phyloP scores from a whole-genome alignment of 1,284 basidiomycete genomes.

The Apiotrichum laibachii region DNA sequence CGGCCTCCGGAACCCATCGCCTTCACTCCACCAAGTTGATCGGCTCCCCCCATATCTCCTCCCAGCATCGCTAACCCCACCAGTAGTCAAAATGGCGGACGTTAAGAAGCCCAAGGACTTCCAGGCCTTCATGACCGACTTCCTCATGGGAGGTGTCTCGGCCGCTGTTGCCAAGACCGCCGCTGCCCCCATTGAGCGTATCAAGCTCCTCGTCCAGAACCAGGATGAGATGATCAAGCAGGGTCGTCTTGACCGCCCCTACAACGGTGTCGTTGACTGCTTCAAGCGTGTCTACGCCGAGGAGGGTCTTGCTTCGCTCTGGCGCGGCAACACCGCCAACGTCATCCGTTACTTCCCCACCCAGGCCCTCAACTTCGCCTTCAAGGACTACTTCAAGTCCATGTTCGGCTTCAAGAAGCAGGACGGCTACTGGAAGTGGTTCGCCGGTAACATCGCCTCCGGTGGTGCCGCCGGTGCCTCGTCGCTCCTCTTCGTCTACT shows the following conservation, averaged over 20 bases:
- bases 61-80: neutral
- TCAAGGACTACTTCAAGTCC: slow-evolving; percentile 98
- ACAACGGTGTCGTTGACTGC: slow-evolving; percentile 90
- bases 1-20: too few species aligned
- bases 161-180: slow-evolving; percentile 92
- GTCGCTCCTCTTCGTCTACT: slow-evolving; percentile 92
- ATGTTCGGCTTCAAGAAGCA: slow-evolving; percentile 86
- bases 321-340: slow-evolving; percentile 96
- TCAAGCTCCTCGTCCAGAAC: slow-evolving; percentile 96
- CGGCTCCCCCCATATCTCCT: neutral
- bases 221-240: slow-evolving; percentile 86
- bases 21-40: neutral
- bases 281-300: slow-evolving; percentile 81
- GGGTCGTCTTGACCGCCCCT: slow-evolving; percentile 83
- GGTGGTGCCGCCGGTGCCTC: slow-evolving; percentile 97
- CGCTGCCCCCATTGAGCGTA: slow-evolving; percentile 97
- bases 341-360: slow-evolving; percentile 98
- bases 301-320: slow-evolving; percentile 86
- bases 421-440: slow-evolving; percentile 87
- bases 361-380: slow-evolving; percentile 92
- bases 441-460: slow-evolving; percentile 85
- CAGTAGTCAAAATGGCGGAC: slow-evolving; percentile 37
- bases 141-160: slow-evolving; percentile 53
- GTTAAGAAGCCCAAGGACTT: slow-evolving; percentile 52
- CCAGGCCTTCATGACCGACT: slow-evolving; percentile 52